A percentile compares a stretch with the other conserved stretches of the same genome.
Evolutionary conservation across 2,329 filamentous ascomycete species (phyloP).

Genomic region (Emergomyces pasteurianus): DNA sequence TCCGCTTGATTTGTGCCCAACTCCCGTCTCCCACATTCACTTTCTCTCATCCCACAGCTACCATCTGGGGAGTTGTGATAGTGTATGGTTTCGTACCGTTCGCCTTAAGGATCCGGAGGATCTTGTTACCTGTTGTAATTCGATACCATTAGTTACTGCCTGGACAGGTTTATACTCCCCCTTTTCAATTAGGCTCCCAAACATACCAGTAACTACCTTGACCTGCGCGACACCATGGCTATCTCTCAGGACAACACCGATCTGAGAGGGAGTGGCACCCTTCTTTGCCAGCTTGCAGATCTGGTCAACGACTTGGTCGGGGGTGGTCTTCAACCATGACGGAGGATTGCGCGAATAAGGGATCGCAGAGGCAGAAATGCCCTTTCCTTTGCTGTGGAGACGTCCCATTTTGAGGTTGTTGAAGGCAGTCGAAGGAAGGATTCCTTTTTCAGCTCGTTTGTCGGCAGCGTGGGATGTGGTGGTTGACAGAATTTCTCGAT

Average conservation of each 20-base stretch:
- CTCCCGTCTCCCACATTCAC: constrained; percentile 4
- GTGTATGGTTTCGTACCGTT: constrained; percentile 56
- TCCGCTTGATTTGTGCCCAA: constrained; percentile 7
- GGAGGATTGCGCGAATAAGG: constrained; percentile 92
- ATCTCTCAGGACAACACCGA: constrained; percentile 97
- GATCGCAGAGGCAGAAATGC: constrained; percentile 89
- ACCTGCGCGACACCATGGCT: constrained; percentile 97
- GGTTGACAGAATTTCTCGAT: neutral
- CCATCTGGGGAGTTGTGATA: constrained; percentile 10
- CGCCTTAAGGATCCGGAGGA: constrained; percentile 96
- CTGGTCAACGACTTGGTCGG: constrained; percentile 96
- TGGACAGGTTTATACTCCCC: neutral
- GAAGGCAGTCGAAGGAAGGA: constrained; percentile 6
- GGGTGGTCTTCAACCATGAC: constrained; percentile 97
- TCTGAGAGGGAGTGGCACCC: constrained; percentile 96
- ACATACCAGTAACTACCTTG: constrained; percentile 88
- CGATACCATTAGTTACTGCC: constrained; percentile 24
- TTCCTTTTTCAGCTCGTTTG: neutral
- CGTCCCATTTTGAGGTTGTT: constrained; percentile 57
- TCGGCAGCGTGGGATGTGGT: neutral
- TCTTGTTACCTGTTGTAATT: constrained; percentile 78
- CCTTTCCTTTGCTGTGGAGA: constrained; percentile 99
- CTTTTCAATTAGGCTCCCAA: neutral
- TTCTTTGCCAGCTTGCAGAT: constrained; percentile 99
- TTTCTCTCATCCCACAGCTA: constrained; percentile 2